A percentile compares a stretch with the other conserved stretches of the same genome.
These are phyloP conservation scores for Fusarium mexicanum DNA, from an alignment of 2,329 filamentous ascomycete genomes.

Conservation along the genomic window DNA sequence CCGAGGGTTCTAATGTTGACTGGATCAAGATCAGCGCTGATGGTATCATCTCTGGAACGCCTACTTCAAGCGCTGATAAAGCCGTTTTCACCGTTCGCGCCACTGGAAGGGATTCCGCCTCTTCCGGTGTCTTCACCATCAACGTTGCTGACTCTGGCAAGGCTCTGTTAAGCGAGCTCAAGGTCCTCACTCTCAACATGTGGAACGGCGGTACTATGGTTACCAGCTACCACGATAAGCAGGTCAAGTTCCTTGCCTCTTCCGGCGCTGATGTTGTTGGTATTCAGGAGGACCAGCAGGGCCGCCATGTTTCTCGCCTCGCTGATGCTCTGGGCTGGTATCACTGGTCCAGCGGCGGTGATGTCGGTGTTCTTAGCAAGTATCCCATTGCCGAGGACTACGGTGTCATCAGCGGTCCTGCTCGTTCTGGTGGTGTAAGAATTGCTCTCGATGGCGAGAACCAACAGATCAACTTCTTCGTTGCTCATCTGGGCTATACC, in stretches of 20 bases:
- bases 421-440: slow-evolving; percentile 43
- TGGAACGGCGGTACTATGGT: slow-evolving; percentile 52
- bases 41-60: slow-evolving; percentile 51
- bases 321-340: slow-evolving; percentile 53
- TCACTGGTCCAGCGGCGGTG: slow-evolving; percentile 46
- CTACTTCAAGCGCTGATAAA: slow-evolving; percentile 29
- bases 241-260: slow-evolving; percentile 48
- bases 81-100: slow-evolving; percentile 44
- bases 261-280: slow-evolving; percentile 50
- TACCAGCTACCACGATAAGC: slow-evolving; percentile 51
- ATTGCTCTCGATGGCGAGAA: slow-evolving; percentile 48
- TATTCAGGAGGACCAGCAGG: slow-evolving; percentile 49
- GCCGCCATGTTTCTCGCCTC: slow-evolving; percentile 46
- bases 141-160: slow-evolving; percentile 43
- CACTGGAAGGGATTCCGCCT: slow-evolving; percentile 38
- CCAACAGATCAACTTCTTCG: slow-evolving; percentile 49
- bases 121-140: slow-evolving; percentile 45
- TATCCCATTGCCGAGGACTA: slow-evolving; percentile 51
- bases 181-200: slow-evolving; percentile 52
- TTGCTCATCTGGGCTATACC: slow-evolving; percentile 49
- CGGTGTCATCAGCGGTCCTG: slow-evolving; percentile 36
- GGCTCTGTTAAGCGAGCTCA: slow-evolving; percentile 47
- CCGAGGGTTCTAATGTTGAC: slow-evolving; percentile 29
- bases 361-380: slow-evolving; percentile 50
- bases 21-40: slow-evolving; percentile 49